phyloP scores from a whole-genome alignment of 441 rosid genomes.

The Flueggea neowawraea region DNA sequence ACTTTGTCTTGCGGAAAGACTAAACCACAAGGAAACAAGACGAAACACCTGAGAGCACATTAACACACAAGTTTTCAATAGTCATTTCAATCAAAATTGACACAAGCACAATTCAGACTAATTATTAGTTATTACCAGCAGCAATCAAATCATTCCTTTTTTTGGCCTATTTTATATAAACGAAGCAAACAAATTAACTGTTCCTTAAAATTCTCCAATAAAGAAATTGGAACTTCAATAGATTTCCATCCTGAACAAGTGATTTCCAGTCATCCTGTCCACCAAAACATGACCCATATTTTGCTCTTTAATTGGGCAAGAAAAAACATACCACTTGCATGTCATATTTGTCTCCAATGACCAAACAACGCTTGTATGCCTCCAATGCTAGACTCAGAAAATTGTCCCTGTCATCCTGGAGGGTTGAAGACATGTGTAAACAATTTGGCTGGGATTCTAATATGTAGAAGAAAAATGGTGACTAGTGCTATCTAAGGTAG shows the following conservation, averaged over 20 bases:
- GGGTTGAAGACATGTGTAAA: slow-evolving; percentile 20
- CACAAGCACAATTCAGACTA: neutral
- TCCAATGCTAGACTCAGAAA: slow-evolving; percentile 90
- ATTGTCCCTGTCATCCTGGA: slow-evolving; percentile 91
- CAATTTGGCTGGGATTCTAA: neutral
- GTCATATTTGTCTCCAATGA: slow-evolving; percentile 91
- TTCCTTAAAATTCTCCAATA: neutral
- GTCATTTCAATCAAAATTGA: neutral
- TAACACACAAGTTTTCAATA: slow-evolving; percentile 1
- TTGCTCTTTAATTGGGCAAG: neutral
- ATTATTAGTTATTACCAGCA: neutral
- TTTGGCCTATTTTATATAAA: too few relatives aligned
- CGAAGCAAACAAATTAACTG: neutral
- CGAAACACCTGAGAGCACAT: slow-evolving; percentile 80
- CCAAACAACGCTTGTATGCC: slow-evolving; percentile 88
- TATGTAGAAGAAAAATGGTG: too few relatives aligned
- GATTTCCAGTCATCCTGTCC: too few relatives aligned
- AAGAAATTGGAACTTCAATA: too few relatives aligned
- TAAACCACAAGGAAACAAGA: slow-evolving; percentile 88
- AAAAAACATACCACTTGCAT: slow-evolving; percentile 82
- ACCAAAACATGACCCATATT: too few relatives aligned
- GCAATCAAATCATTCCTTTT: too few relatives aligned
- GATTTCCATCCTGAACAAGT: too few relatives aligned
- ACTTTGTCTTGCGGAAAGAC: slow-evolving; percentile 64
- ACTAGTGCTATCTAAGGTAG: too few relatives aligned